Evolutionary conservation across 306 rosid genomes (phyloP), one percentile per base, ranked within the genome.

Genomic region (Quercus mongolica): DNA sequence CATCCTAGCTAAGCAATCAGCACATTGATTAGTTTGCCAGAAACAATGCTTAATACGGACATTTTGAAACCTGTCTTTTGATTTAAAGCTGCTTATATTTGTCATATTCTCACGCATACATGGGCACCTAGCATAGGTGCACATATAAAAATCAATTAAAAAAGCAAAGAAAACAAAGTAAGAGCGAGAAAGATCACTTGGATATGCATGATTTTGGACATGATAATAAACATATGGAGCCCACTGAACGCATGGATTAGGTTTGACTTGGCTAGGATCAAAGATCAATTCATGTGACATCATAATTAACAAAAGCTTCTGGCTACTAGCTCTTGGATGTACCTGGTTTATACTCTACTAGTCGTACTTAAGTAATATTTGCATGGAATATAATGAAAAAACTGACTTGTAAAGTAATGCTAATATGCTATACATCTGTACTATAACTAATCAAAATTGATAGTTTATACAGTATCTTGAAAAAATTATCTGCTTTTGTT

Each of bases 291-390:
- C 84, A 82, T 76, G 86, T 82, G 83, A 82, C 79, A 79, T 89
- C 85, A 83, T 14, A 56, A 87, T 89, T 86, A 85, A 87, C 81
- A 35, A 86, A 84, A 87, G 77, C 86, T 28, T 62, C 77, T 79
- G 81, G 61, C 82, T 79, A 79, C 70, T 80, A 63, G 56, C 74
- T 74, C 46, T 35, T 67, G 67, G 75, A 83, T 78, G 56, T 84
- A 81, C 85, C 8, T 82, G 81, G 74, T 70, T 78, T 69, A 19
- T 71, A 63, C 11, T 38, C 11, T 38, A 6, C 0, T 1, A 38
- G 44, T 7, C 10, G 26, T 63, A 72, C 65, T 68, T 82, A 49
- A 31, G 52, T 38, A 57, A 69, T 76, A 56, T 76, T 85, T 84
- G 58, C 44, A 46, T 65, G 73, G 33, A 81, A 68, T 58, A 56